Evolutionary conservation across 148 eudicot species (phyloP).

Genomic region (Spergularia bocconei): DNA sequence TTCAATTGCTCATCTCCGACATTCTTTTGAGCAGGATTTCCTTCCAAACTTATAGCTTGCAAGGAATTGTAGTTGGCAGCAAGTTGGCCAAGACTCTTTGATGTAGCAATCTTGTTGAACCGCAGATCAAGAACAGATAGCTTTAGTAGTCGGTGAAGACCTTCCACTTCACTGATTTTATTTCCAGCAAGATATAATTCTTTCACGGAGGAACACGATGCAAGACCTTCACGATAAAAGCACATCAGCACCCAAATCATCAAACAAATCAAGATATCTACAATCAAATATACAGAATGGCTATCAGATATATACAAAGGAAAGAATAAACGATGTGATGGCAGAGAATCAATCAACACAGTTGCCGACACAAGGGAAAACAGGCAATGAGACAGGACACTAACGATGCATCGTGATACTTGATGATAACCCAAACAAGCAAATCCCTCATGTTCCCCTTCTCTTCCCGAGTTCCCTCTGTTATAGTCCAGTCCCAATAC

Average conservation of each 20-base stretch:
- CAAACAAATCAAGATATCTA: neutral
- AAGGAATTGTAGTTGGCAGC: constrained; percentile 90
- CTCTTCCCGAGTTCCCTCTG: neutral
- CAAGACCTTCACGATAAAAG: constrained; percentile 55
- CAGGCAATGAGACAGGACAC: neutral
- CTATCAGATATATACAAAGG: neutral
- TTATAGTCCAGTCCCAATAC: neutral
- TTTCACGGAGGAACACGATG: constrained; percentile 80
- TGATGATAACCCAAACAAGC: neutral
- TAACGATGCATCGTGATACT: neutral
- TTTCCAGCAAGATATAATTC: constrained; percentile 90
- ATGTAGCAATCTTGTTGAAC: constrained; percentile 87
- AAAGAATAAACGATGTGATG: neutral
- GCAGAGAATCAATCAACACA: too few relatives aligned
- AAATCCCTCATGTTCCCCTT: neutral
- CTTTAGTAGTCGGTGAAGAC: constrained; percentile 93
- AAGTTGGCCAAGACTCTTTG: constrained; percentile 86
- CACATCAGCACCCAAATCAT: neutral
- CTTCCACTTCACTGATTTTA: constrained; percentile 96
- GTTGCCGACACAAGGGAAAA: too few relatives aligned
- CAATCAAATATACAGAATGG: neutral
- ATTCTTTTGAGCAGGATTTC: constrained; percentile 94
- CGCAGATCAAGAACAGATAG: constrained; percentile 74
- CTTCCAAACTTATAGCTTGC: constrained; percentile 92
- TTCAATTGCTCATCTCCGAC: constrained; percentile 91